Evolutionary conservation across 164 flowering plant species (phyloP), one percentile per base, ranked within the genome.

Genomic region (Macadamia tetraphylla): DNA sequence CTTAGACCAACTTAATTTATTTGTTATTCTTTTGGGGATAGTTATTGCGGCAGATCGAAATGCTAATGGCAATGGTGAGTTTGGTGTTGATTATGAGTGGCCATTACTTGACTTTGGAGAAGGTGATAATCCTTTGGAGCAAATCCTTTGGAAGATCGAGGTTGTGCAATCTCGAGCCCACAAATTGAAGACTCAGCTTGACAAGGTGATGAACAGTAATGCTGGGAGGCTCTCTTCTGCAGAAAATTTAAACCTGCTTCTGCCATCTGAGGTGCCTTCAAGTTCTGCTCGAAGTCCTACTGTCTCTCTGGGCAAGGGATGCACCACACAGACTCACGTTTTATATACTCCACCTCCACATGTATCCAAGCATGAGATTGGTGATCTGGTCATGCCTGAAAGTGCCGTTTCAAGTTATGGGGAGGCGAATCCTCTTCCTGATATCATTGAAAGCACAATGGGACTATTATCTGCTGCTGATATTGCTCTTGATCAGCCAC

Each of bases 361-460:
- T 64, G 63, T 82, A n/a, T 55, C 80, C 31, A 88, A 82, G 8
- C 86, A 74, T 75, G 91, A 83, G 35, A 43, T 78, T 17, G 86
- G 72, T 17, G 88, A 89, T 64, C 66, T 81, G 17, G 80, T 77
- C 23, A 48, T 86, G 71, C 83, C 85, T 69, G 88, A 80, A 64
- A 81, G 82, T 71, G 82, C 70, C 10, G 77, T 85, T 62, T 88
- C 96, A 58, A 84, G 87, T 74, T 80, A 76, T 74, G 88, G 76
- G 63, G 88, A 86, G 57, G 81, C 76, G 17, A 70, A 83, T 69
- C 73, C 76, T 65, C 78, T 85, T 71, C 91, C 92, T 51, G 96
- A 88, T 77, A 79, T 88, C 61, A 83, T 87, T 71, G 97, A 92
- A 68, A 92, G 87, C 83, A 87, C 91, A 1, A 82, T 82, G 48